Evolutionary conservation across 140 eudicot genomes (phyloP).

Genomic region (Cichorium intybus): DNA sequence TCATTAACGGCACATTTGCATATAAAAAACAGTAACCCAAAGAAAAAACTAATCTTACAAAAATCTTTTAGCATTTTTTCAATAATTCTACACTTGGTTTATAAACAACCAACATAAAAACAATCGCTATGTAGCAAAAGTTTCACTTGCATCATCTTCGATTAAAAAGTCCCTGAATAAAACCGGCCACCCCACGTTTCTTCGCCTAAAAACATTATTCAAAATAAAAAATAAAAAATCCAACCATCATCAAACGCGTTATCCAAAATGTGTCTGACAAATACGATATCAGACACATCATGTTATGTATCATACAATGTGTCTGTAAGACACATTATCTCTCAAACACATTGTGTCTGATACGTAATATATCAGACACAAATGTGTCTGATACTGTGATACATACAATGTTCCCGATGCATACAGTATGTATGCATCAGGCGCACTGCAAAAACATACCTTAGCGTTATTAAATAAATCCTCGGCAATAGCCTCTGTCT

Average conservation of each 20-base stretch:
- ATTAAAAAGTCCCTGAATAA: slow-evolving; percentile 51
- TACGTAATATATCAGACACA: background rate
- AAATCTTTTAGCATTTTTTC: background rate
- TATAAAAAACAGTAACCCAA: background rate
- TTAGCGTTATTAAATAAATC: slow-evolving; percentile 70
- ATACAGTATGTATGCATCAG: background rate
- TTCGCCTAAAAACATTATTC: slow-evolving; percentile 25
- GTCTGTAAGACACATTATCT: no score
- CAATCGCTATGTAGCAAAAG: background rate
- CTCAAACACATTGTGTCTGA: background rate
- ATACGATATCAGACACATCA: no score
- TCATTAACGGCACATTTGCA: background rate
- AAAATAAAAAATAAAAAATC: background rate
- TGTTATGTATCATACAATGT: no score
- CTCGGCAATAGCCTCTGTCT: slow-evolving; percentile 86
- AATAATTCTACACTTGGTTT: background rate
- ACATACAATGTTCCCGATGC: background rate
- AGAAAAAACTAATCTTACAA: background rate
- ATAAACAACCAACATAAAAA: background rate
- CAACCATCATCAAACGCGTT: slow-evolving; percentile 4
- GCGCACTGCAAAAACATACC: slow-evolving; percentile 29
- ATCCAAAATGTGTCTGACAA: no score
- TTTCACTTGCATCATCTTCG: slow-evolving; percentile 40
- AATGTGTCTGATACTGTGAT: background rate
- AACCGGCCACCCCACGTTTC: slow-evolving; percentile 53